phyloP scores from a whole-genome alignment of 2,329 filamentous ascomycete species.

The Metarhizium anisopliae region DNA sequence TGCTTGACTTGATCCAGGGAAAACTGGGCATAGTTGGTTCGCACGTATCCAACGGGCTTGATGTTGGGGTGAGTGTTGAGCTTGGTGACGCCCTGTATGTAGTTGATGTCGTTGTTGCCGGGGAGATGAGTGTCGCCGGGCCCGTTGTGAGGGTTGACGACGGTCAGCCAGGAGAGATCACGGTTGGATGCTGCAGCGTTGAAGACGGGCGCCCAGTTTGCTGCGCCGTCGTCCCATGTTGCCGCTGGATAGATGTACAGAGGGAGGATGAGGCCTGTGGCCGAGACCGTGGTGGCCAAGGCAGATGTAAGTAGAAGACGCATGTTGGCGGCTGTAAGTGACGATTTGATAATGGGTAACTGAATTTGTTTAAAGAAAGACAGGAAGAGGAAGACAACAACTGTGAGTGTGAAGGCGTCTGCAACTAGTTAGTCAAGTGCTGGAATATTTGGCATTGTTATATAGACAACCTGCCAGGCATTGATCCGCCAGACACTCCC shows the following conservation, averaged over 20 bases:
- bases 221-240: conserved; percentile 10
- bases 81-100: conserved; percentile 13
- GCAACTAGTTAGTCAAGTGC: too few species aligned
- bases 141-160: conserved; percentile 14
- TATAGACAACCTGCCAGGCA: too few species aligned
- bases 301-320: background rate
- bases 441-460: too few species aligned
- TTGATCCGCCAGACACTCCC: background rate
- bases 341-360: background rate
- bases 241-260: conserved; percentile 15
- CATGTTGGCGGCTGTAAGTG: background rate
- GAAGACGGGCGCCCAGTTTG: conserved; percentile 14
- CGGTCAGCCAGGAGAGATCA: conserved; percentile 10
- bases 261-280: conserved; percentile 12
- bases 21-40: conserved; percentile 10
- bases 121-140: conserved; percentile 12
- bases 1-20: conserved; percentile 12
- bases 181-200: conserved; percentile 6
- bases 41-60: conserved; percentile 15
- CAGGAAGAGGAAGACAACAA: too few species aligned
- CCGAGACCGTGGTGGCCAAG: background rate
- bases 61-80: conserved; percentile 13
- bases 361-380: too few species aligned
- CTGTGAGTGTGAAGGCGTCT: too few species aligned
- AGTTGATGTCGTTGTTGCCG: conserved; percentile 13